These are phyloP conservation scores for Isatis tinctoria DNA, from an alignment of 345 rosid species.

Conservation along the genomic window DNA sequence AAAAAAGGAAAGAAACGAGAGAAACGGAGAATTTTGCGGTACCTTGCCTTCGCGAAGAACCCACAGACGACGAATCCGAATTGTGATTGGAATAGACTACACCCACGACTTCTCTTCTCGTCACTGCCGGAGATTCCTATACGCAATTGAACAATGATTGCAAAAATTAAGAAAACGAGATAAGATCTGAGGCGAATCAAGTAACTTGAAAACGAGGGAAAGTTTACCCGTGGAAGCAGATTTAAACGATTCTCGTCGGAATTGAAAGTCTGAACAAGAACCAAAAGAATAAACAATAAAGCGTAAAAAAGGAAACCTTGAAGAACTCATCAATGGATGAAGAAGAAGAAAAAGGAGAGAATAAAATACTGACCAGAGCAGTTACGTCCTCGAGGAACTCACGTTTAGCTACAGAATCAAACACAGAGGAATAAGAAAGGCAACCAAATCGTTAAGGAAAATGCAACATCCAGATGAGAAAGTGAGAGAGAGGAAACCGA, in stretches of 20 bases:
- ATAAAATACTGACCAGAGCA: constrained; percentile 46
- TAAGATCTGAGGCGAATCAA: neutral
- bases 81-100: constrained; percentile 46
- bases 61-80: neutral
- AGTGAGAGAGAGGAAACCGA: constrained; percentile 1
- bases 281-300: neutral
- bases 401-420: constrained; percentile 49
- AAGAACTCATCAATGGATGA: neutral
- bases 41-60: constrained; percentile 35
- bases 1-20: neutral
- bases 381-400: constrained; percentile 70
- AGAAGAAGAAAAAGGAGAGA: neutral
- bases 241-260: constrained; percentile 56
- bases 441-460: neutral
- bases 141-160: neutral
- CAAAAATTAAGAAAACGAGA: constrained; percentile 4
- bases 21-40: neutral
- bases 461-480: neutral
- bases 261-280: constrained; percentile 44
- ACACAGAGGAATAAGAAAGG: neutral
- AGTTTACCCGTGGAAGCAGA: constrained; percentile 66
- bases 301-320: constrained; percentile 2
- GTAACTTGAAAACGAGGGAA: neutral
- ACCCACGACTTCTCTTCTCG: constrained; percentile 56
- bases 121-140: constrained; percentile 52